Percentiles rank a stretch among this genome's conserved stretches.
These are phyloP conservation scores for Hibiscus trionum DNA, from an alignment of 345 rosid species.

Conservation along the genomic window DNA sequence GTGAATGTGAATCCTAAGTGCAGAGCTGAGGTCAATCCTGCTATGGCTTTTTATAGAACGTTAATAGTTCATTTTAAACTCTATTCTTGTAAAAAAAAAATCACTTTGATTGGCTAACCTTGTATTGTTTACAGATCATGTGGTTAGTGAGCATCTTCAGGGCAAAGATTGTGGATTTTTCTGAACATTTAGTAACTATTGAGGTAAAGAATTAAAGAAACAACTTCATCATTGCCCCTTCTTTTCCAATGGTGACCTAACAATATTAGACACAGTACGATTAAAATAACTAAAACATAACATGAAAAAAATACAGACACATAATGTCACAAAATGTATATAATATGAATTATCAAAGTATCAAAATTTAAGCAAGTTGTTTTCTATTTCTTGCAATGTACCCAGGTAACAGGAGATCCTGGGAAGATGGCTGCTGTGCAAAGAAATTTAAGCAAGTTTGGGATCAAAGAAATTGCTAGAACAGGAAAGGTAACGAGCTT, in stretches of 20 bases:
- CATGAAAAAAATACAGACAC: neutral
- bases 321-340: neutral
- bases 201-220: slow-evolving; percentile 41
- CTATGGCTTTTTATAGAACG: neutral
- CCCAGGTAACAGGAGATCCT: slow-evolving; percentile 92
- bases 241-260: no score
- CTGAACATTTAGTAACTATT: slow-evolving; percentile 65
- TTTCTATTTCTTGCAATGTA: no score
- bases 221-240: no score
- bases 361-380: no score
- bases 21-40: slow-evolving; percentile 54
- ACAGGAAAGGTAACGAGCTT: slow-evolving; percentile 46
- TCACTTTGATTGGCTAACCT: slow-evolving; percentile 6
- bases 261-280: neutral
- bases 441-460: slow-evolving; percentile 80
- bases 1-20: slow-evolving; percentile 49
- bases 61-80: neutral
- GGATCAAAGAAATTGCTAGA: slow-evolving; percentile 83
- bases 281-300: neutral
- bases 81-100: neutral
- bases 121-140: slow-evolving; percentile 55
- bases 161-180: slow-evolving; percentile 74
- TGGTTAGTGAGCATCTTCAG: slow-evolving; percentile 88
- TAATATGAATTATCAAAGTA: no score
- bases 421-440: slow-evolving; percentile 90